phyloP scores from a whole-genome alignment of 1,139 yeast species.

The Debaryomyces sp. region DNA sequence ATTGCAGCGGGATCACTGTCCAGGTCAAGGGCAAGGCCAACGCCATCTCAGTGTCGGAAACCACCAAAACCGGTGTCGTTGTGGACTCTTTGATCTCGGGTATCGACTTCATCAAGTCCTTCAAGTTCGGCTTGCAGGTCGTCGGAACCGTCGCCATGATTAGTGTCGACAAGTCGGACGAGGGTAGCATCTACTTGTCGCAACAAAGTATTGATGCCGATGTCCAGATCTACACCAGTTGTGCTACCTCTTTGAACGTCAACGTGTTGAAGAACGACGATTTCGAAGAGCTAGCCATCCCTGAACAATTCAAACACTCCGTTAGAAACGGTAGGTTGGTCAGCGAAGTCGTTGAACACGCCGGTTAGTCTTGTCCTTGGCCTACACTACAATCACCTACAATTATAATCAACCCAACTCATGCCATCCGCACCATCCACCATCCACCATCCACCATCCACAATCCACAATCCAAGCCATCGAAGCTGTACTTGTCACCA shows the following conservation, averaged over 20 bases:
- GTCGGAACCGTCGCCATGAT: constrained; percentile 80
- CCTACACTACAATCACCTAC: neutral
- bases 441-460: too few relatives aligned
- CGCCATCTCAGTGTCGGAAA: constrained; percentile 78
- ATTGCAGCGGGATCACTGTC: constrained; percentile 70
- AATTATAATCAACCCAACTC: neutral
- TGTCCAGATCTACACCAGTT: constrained; percentile 69
- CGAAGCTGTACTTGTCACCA: too few relatives aligned
- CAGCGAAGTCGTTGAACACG: constrained; percentile 50
- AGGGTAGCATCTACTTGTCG: constrained; percentile 79
- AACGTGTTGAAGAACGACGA: constrained; percentile 71
- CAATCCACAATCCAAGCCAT: too few relatives aligned
- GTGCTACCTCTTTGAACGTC: constrained; percentile 81
- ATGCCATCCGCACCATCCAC: neutral
- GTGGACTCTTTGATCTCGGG: constrained; percentile 87
- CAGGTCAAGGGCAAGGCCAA: constrained; percentile 91
- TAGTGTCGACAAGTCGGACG: constrained; percentile 85
- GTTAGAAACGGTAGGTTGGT: constrained; percentile 43
- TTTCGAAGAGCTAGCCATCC: constrained; percentile 75
- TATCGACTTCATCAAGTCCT: constrained; percentile 81
- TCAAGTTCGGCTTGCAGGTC: constrained; percentile 82
- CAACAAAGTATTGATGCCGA: constrained; percentile 70
- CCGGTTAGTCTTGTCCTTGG: constrained; percentile 29
- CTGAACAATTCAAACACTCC: constrained; percentile 82
- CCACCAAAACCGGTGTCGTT: constrained; percentile 72